These are phyloP conservation scores for Fusarium robinianum DNA, from an alignment of 2,329 filamentous ascomycete genomes.

Conservation along the genomic window DNA sequence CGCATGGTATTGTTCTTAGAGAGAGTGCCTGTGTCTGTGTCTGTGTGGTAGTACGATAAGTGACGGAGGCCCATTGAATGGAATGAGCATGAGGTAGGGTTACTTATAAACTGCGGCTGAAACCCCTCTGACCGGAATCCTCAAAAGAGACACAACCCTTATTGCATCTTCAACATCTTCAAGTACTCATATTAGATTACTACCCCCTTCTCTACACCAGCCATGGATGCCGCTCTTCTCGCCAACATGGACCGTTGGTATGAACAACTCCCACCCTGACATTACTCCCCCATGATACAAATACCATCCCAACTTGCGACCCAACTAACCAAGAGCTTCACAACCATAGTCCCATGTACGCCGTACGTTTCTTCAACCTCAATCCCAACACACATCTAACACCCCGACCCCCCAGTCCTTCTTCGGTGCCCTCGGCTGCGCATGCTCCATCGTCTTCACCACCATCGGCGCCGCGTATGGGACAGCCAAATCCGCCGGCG, in stretches of 20 bases:
- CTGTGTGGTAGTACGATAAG: too few relatives aligned
- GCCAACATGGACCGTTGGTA: constrained; percentile 46
- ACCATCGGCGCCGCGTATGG: constrained; percentile 54
- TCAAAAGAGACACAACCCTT: too few relatives aligned
- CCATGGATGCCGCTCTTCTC: constrained; percentile 40
- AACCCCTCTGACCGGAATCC: too few relatives aligned
- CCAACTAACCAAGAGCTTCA: neutral
- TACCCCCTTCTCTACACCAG: constrained; percentile 7
- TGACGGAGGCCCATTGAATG: too few relatives aligned
- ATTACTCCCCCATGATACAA: constrained; percentile 2
- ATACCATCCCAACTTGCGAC: neutral
- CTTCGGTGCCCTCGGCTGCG: constrained; percentile 49
- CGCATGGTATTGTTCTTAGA: too few relatives aligned
- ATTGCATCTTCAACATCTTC: too few relatives aligned
- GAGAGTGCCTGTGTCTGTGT: too few relatives aligned
- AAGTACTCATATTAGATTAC: too few relatives aligned
- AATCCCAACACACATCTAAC: neutral
- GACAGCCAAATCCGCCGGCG: constrained; percentile 48
- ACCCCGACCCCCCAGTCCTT: constrained; percentile 40
- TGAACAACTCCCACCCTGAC: constrained; percentile 1
- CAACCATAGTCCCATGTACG: constrained; percentile 47
- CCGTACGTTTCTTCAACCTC: constrained; percentile 41
- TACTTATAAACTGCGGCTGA: too few relatives aligned
- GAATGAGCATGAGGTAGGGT: too few relatives aligned
- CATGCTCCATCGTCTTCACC: constrained; percentile 55